Percentiles rank a stretch among this genome's conserved stretches.
These are phyloP conservation scores for Rubia yunnanensis DNA, from an alignment of 257 asterid species.

Conservation along the genomic window DNA sequence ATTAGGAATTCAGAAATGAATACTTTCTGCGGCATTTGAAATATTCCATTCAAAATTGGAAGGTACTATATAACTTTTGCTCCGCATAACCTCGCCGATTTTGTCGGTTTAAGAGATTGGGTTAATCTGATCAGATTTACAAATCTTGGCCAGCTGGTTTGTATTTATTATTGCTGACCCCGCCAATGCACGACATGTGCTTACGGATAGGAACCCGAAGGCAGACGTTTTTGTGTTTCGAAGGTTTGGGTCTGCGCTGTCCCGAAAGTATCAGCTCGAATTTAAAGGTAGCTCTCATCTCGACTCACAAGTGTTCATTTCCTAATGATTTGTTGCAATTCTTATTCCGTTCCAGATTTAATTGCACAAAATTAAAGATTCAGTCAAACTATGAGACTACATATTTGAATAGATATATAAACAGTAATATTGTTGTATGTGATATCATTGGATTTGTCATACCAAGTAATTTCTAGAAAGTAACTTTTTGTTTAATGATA, in stretches of 20 bases:
- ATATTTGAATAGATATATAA: no score
- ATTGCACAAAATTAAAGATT: no score
- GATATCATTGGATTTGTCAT: no score
- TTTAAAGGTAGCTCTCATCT: background rate
- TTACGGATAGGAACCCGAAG: background rate
- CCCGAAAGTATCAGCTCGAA: background rate
- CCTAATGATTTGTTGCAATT: background rate
- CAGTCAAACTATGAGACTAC: no score
- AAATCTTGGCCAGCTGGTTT: background rate
- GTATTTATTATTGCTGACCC: background rate
- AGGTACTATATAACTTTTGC: background rate
- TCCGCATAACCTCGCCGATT: background rate
- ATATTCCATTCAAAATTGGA: background rate
- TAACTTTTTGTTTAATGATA: no score
- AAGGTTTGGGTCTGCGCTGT: background rate
- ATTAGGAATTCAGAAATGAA: background rate
- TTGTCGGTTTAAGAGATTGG: background rate
- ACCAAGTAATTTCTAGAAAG: no score
- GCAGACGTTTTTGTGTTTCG: background rate
- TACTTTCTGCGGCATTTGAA: background rate
- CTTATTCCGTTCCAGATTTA: no score
- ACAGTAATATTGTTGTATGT: no score
- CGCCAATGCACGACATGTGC: conserved; percentile 1
- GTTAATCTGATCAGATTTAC: background rate
- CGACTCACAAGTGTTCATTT: background rate